These are phyloP conservation scores for Debaryomycetaceae sp. DNA, from an alignment of 1,139 yeast genomes.

Conservation along the genomic window DNA sequence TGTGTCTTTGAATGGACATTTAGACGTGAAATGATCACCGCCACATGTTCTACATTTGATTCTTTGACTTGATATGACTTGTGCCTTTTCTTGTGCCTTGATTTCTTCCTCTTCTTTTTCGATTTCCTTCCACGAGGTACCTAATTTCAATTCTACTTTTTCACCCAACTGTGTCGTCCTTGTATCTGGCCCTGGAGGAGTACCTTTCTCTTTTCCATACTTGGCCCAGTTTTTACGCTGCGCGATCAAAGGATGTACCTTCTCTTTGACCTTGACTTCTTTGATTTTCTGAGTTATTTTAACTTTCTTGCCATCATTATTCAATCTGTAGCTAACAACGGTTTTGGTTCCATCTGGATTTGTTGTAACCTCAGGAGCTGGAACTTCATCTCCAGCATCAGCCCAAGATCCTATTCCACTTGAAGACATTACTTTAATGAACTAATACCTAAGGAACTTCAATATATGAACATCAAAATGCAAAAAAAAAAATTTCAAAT, in stretches of 20 bases:
- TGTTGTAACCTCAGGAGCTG: constrained; percentile 65
- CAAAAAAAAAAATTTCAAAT: constrained; percentile 5
- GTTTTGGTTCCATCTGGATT: constrained; percentile 91
- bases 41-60: constrained; percentile 87
- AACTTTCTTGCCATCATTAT: constrained; percentile 79
- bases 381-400: constrained; percentile 62
- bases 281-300: constrained; percentile 83
- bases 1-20: constrained; percentile 95
- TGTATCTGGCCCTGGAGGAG: constrained; percentile 82
- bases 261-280: constrained; percentile 73
- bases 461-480: background rate
- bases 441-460: constrained; percentile 1
- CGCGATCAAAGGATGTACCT: constrained; percentile 76
- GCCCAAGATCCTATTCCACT: constrained; percentile 57
- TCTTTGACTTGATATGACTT: constrained; percentile 44
- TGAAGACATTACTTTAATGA: constrained; percentile 28
- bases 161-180: constrained; percentile 90
- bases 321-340: constrained; percentile 71
- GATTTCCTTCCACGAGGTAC: constrained; percentile 70
- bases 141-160: constrained; percentile 65
- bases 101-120: constrained; percentile 56
- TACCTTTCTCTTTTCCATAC: constrained; percentile 78
- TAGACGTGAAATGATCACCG: constrained; percentile 89
- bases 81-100: constrained; percentile 51
- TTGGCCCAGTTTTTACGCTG: constrained; percentile 70